These are phyloP conservation scores for Elongisporangium undulatum DNA, from an alignment of 352 stramenopile species.

Conservation along the genomic window DNA sequence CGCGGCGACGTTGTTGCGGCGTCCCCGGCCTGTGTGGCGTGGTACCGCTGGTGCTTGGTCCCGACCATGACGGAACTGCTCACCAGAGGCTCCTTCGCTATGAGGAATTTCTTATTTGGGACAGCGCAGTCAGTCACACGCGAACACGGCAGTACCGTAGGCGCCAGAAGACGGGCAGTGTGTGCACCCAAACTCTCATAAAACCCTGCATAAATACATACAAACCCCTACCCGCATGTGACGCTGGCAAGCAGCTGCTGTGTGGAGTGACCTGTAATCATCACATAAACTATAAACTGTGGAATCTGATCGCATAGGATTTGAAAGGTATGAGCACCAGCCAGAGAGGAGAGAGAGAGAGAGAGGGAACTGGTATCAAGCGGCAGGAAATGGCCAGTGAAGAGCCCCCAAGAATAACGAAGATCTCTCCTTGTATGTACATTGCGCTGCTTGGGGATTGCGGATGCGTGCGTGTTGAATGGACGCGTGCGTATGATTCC, in stretches of 20 bases:
- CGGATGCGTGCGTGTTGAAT: not conserved
- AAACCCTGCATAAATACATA: not conserved
- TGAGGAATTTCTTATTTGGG: conserved; percentile 2
- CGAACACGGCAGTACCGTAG: not conserved
- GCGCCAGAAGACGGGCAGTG: not conserved
- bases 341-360: not conserved
- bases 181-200: not conserved
- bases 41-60: conserved; percentile 8
- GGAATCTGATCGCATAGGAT: not conserved
- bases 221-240: not conserved
- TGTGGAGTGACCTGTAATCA: not conserved
- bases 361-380: not conserved
- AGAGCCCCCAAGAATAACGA: not conserved
- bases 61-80: not conserved
- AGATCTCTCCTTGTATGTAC: not conserved
- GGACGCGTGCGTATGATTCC: no score
- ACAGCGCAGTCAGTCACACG: not conserved
- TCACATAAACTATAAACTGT: not conserved
- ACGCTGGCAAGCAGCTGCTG: not conserved
- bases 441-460: not conserved
- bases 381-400: not conserved
- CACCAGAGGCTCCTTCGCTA: not conserved
- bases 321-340: not conserved
- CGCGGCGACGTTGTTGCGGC: conserved; percentile 12
- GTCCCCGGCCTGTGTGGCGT: conserved; percentile 8